Conservation (phyloP, 1,139 yeast genomes). For the Yamadazyma membranifaciens region DNA sequence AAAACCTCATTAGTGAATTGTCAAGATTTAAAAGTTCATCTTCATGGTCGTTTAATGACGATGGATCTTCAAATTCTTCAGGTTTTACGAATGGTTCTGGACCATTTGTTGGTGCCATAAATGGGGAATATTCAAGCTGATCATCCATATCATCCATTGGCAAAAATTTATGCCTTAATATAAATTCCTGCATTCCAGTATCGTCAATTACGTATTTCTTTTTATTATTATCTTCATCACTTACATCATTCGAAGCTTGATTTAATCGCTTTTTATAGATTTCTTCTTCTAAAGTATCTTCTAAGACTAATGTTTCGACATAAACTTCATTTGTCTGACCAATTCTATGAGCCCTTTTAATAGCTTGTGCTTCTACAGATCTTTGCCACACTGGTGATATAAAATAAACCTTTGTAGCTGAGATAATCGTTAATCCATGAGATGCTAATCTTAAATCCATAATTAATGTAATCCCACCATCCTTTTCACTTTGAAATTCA, state of each 20-base stretch:
- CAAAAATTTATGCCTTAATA: slow-evolving; percentile 49
- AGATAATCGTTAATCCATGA: slow-evolving; percentile 66
- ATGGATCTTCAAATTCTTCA: slow-evolving; percentile 17
- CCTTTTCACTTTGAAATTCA: slow-evolving; percentile 25
- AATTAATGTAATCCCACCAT: slow-evolving; percentile 53
- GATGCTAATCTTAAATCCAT: slow-evolving; percentile 71
- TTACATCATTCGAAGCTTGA: slow-evolving; percentile 15
- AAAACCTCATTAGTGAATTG: slow-evolving; percentile 19
- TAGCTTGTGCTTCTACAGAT: slow-evolving; percentile 70
- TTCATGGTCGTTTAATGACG: slow-evolving; percentile 24
- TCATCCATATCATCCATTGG: slow-evolving; percentile 18
- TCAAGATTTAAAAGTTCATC: slow-evolving; percentile 9
- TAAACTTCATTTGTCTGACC: slow-evolving; percentile 53
- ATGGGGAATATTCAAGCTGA: slow-evolving; percentile 31
- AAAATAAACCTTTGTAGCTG: slow-evolving; percentile 68
- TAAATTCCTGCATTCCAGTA: slow-evolving; percentile 54
- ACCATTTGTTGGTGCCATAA: slow-evolving; percentile 17
- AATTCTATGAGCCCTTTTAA: slow-evolving; percentile 71
- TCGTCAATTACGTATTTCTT: slow-evolving; percentile 51
- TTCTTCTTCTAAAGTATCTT: slow-evolving; percentile 65
- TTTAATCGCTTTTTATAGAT: slow-evolving; percentile 45
- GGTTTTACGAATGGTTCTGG: slow-evolving; percentile 2
- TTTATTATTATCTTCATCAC: slow-evolving; percentile 15
- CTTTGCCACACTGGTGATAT: slow-evolving; percentile 70
- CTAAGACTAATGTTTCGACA: slow-evolving; percentile 65